Conservation (phyloP, 129 eudicot genomes). For the Chrysanthemum seticuspe region DNA sequence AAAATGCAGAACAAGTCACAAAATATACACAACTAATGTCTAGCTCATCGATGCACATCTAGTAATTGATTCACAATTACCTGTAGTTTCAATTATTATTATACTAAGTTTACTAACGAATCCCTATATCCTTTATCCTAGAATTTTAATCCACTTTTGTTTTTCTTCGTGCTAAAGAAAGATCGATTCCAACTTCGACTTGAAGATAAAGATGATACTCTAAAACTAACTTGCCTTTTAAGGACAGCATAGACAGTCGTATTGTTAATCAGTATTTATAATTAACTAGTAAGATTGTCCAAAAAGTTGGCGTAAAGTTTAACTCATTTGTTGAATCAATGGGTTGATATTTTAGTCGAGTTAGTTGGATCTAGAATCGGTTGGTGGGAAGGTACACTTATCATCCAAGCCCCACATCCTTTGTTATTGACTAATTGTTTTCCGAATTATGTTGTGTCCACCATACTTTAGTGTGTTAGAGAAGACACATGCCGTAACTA, state of each 20-base stretch:
- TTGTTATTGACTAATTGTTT: neutral
- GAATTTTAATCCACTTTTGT: too few relatives aligned
- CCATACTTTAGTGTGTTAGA: slow-evolving; percentile 16
- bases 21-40: too few relatives aligned
- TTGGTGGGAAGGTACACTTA: slow-evolving; percentile 26
- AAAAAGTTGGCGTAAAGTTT: neutral
- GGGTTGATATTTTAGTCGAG: slow-evolving; percentile 17
- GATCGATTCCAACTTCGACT: too few relatives aligned
- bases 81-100: too few relatives aligned
- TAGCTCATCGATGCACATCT: too few relatives aligned
- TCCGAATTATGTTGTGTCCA: slow-evolving; percentile 17
- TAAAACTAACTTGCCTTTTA: too few relatives aligned
- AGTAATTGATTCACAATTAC: too few relatives aligned
- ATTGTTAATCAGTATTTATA: neutral
- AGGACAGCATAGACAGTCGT: neutral
- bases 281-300: neutral
- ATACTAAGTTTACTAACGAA: too few relatives aligned
- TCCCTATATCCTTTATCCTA: too few relatives aligned
- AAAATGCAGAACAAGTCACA: too few relatives aligned
- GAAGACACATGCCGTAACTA: neutral
- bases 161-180: too few relatives aligned
- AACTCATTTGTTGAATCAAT: neutral
- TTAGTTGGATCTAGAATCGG: slow-evolving; percentile 23
- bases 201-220: too few relatives aligned
- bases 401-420: slow-evolving; percentile 13